Percentiles rank a stretch among this genome's conserved stretches.
Conservation (phyloP, 768 basidiomycete species). For the Russula abietina region DNA sequence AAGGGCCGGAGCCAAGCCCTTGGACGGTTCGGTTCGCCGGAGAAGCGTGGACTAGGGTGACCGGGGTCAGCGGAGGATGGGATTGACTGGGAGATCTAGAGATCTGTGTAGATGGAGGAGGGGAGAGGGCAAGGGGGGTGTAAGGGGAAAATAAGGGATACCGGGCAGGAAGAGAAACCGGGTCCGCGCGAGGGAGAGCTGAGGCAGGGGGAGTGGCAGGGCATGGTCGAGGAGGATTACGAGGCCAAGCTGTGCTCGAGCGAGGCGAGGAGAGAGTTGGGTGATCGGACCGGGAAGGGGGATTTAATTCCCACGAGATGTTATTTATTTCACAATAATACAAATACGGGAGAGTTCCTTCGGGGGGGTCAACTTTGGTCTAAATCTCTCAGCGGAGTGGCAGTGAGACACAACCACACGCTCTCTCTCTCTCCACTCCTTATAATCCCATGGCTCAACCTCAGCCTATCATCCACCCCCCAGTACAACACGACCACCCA, state of each 20-base stretch:
- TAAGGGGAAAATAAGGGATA: not conserved
- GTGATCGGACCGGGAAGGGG: not conserved
- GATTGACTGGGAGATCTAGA: not conserved
- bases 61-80: not conserved
- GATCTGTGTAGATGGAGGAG: not conserved
- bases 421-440: not conserved
- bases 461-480: slow-evolving; percentile 42
- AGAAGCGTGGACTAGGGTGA: not conserved
- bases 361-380: not conserved
- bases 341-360: slow-evolving; percentile 9
- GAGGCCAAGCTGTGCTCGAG: too few species aligned
- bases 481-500: slow-evolving; percentile 29
- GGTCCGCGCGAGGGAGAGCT: too few species aligned
- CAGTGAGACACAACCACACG: not conserved
- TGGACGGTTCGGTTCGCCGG: slow-evolving; percentile 7
- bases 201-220: too few species aligned
- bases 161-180: not conserved
- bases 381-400: not conserved
- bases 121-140: too few species aligned
- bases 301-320: not conserved
- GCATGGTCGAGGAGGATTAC: too few species aligned
- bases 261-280: too few species aligned
- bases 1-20: not conserved
- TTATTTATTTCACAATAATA: not conserved
- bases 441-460: slow-evolving; percentile 34